Conservation (phyloP, 257 asterid species). For the Voacanga thouarsii region DNA sequence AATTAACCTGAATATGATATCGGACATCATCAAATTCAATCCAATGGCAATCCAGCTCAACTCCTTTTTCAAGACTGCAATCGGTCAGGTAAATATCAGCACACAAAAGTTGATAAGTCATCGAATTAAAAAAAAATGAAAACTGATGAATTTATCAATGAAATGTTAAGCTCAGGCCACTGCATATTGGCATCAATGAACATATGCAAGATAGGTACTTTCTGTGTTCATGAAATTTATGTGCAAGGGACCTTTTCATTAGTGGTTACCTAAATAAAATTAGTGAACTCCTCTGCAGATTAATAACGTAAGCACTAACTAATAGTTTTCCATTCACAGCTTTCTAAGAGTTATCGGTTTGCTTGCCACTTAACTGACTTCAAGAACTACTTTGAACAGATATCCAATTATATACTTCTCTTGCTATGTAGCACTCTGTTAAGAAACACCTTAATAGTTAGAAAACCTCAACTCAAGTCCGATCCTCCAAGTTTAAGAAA, state of each 20-base stretch:
- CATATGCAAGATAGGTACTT: background rate
- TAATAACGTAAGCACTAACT: background rate
- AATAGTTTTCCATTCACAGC: background rate
- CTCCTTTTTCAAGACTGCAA: slow-evolving; percentile 88
- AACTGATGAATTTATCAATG: background rate
- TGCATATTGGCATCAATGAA: background rate
- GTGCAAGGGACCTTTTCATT: background rate
- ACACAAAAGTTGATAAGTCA: background rate
- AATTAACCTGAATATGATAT: slow-evolving; percentile 81
- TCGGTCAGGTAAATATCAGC: background rate
- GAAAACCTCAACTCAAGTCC: background rate
- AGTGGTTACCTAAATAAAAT: background rate
- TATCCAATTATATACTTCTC: too few relatives aligned
- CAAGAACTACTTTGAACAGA: background rate
- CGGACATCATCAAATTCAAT: slow-evolving; percentile 90
- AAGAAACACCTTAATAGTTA: background rate
- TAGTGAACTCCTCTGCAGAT: background rate
- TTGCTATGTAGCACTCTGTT: background rate
- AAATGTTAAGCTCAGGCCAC: background rate
- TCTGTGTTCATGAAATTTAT: too few relatives aligned
- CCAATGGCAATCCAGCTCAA: slow-evolving; percentile 90
- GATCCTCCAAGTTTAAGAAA: too few relatives aligned
- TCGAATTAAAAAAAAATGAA: background rate
- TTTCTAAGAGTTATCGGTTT: background rate
- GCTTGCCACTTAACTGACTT: background rate